These are phyloP conservation scores for Nakazawaea ernobii DNA, from an alignment of 805 yeast genomes.

Conservation along the genomic window DNA sequence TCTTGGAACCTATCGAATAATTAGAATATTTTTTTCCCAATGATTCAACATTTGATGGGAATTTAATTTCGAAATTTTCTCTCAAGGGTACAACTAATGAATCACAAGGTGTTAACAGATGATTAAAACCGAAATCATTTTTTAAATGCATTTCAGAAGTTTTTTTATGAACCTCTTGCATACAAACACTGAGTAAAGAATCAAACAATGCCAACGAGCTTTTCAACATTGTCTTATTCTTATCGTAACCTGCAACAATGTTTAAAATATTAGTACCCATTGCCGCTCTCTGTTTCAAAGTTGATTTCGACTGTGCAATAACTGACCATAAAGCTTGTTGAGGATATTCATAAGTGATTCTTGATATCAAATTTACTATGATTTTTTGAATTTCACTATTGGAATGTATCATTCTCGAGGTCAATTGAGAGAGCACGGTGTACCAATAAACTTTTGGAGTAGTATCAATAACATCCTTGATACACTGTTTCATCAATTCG, in stretches of 20 bases:
- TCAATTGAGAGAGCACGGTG: conserved; percentile 76
- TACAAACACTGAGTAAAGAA: conserved; percentile 38
- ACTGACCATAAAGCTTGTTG: conserved; percentile 83
- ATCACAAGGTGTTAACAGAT: conserved; percentile 21
- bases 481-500: conserved; percentile 41
- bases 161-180: conserved; percentile 30
- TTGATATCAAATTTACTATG: conserved; percentile 51
- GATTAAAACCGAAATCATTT: conserved; percentile 34
- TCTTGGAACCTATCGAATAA: conserved; percentile 31
- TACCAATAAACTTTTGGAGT: conserved; percentile 67
- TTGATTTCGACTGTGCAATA: conserved; percentile 63
- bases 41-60: conserved; percentile 44
- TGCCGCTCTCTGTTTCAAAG: conserved; percentile 35
- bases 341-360: conserved; percentile 63
- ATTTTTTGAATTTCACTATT: conserved; percentile 50
- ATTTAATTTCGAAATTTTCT: conserved; percentile 58
- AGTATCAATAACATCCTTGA: conserved; percentile 35
- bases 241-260: conserved; percentile 12
- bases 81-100: conserved; percentile 70
- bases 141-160: conserved; percentile 30
- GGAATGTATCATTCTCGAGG: conserved; percentile 70
- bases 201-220: conserved; percentile 32
- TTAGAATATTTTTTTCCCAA: conserved; percentile 23
- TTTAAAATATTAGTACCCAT: conserved; percentile 42
- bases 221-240: conserved; percentile 13